Conservation (phyloP, 495 filamentous ascomycete genomes). For the Talaromyces proteolyticus region DNA sequence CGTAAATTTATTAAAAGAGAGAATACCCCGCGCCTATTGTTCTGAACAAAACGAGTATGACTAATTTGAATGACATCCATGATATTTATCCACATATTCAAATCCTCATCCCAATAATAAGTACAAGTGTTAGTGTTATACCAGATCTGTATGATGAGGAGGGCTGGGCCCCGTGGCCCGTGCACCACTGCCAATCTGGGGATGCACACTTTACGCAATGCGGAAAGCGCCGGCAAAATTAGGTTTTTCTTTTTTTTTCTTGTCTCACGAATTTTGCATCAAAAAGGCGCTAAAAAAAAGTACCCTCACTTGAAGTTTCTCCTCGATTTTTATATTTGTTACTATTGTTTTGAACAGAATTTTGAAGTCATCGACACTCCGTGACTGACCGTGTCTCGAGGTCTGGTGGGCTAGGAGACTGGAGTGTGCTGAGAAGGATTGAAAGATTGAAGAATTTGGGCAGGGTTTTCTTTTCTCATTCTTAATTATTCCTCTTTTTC, state of each 20-base stretch:
- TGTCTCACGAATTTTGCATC: constrained; percentile 8
- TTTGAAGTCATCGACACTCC: no score
- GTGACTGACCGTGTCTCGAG: constrained; percentile 1
- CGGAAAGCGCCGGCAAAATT: constrained; percentile 41
- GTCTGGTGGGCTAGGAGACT: constrained; percentile 17
- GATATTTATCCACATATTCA: no score
- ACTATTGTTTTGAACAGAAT: not conserved
- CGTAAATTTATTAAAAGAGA: not conserved
- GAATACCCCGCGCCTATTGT: not conserved
- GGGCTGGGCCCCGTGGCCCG: not conserved
- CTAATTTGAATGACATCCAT: no score
- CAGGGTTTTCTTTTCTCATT: constrained; percentile 8
- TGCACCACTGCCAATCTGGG: not conserved
- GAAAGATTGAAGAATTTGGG: no score
- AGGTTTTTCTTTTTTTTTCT: constrained; percentile 20
- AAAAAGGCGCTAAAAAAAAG: no score
- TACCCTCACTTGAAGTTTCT: not conserved
- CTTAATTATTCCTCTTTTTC: constrained; percentile 5
- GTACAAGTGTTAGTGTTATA: no score
- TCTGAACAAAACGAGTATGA: no score
- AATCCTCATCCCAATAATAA: no score
- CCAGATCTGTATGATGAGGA: no score
- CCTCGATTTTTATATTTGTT: not conserved
- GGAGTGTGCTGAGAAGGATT: constrained; percentile 17
- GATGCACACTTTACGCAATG: constrained; percentile 30